Evolutionary conservation across 2,329 filamentous ascomycete species (phyloP).

Genomic region (Bipolaris zeicola): DNA sequence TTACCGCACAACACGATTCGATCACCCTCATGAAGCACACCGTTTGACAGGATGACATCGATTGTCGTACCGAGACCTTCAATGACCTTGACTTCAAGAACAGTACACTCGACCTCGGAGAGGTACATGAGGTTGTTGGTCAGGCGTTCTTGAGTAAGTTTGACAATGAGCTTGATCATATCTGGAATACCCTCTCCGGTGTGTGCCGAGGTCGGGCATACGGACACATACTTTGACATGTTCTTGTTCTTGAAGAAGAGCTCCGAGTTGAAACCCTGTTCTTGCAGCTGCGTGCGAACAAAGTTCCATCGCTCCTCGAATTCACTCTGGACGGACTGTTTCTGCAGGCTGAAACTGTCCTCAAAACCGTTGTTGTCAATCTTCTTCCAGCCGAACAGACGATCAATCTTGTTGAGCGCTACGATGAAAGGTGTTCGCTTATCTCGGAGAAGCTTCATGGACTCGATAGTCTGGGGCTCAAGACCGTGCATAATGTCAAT

Average conservation of each 20-base stretch:
- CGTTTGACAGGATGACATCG: slow-evolving; percentile 94
- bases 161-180: slow-evolving; percentile 93
- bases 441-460: slow-evolving; percentile 90
- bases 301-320: slow-evolving; percentile 88
- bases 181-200: slow-evolving; percentile 99
- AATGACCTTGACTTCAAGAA: slow-evolving; percentile 98
- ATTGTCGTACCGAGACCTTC: slow-evolving; percentile 99
- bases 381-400: slow-evolving; percentile 98
- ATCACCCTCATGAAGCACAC: slow-evolving; percentile 91
- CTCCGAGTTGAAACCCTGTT: slow-evolving; percentile 98
- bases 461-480: slow-evolving; percentile 95
- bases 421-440: slow-evolving; percentile 98
- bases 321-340: slow-evolving; percentile 90
- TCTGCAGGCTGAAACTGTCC: slow-evolving; percentile 87
- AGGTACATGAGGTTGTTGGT: slow-evolving; percentile 97
- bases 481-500: slow-evolving; percentile 99
- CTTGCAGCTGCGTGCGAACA: slow-evolving; percentile 91
- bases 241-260: slow-evolving; percentile 98
- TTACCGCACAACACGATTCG: slow-evolving; percentile 93
- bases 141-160: slow-evolving; percentile 96
- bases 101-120: slow-evolving; percentile 95
- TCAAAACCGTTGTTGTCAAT: slow-evolving; percentile 98
- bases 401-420: slow-evolving; percentile 99
- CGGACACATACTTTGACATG: slow-evolving; percentile 91
- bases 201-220: slow-evolving; percentile 95